phyloP scores from a whole-genome alignment of 192 early-diverging fungal genomes.

The Coemansia sp. region DNA sequence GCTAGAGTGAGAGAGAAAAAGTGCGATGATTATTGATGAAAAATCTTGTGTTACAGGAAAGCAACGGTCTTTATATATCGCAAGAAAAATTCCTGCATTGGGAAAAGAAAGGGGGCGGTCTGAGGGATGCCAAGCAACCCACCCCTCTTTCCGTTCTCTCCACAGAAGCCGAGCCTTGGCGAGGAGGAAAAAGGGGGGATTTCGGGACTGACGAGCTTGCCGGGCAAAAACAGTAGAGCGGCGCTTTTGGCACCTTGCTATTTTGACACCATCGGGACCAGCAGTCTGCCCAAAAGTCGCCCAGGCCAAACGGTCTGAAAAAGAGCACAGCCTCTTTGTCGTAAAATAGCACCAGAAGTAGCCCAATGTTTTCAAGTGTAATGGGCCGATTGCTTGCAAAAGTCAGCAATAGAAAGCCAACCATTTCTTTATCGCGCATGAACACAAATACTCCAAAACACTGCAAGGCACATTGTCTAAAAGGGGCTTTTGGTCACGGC shows the following conservation, averaged over 20 bases:
- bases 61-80: not conserved
- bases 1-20: constrained; percentile 5
- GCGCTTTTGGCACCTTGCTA: no score
- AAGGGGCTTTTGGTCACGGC: not conserved
- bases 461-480: constrained; percentile 7
- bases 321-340: not conserved
- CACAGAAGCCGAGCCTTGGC: no score
- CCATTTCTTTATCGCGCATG: not conserved
- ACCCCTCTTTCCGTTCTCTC: no score
- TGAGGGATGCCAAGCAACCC: no score
- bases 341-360: not conserved
- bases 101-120: constrained; percentile 11
- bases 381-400: no score
- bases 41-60: not conserved
- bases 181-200: no score
- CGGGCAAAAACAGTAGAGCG: no score
- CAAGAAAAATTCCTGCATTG: constrained; percentile 6
- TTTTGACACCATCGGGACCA: no score
- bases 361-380: no score
- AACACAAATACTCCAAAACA: not conserved
- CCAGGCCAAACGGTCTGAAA: not conserved
- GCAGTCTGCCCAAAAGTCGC: no score
- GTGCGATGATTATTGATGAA: not conserved
- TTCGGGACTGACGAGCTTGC: no score
- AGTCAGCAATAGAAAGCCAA: not conserved